Evolutionary conservation across 1,139 yeast species (phyloP).

Genomic region (Kodamaea derodonti): DNA sequence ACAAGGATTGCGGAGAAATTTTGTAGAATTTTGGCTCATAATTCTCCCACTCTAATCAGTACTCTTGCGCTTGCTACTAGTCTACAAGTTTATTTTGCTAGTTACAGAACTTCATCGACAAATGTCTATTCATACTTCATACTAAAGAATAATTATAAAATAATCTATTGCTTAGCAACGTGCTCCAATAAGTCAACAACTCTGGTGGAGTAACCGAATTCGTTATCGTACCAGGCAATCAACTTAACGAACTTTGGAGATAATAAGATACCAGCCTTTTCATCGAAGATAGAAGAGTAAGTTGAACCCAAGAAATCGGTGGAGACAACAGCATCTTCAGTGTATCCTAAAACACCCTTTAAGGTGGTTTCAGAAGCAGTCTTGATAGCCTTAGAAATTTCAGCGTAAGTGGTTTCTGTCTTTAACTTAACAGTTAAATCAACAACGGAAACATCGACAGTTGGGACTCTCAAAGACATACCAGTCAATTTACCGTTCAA

Average conservation of each 20-base stretch:
- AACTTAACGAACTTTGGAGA: slow-evolving; percentile 82
- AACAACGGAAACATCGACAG: slow-evolving; percentile 79
- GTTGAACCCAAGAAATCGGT: slow-evolving; percentile 77
- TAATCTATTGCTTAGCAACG: slow-evolving; percentile 47
- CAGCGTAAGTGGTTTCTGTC: slow-evolving; percentile 69
- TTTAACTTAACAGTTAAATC: slow-evolving; percentile 68
- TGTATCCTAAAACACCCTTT: slow-evolving; percentile 78
- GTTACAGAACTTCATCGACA: too few species aligned
- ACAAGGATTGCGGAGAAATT: too few species aligned
- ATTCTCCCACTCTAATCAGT: too few species aligned
- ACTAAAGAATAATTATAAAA: too few species aligned
- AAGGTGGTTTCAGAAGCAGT: slow-evolving; percentile 64
- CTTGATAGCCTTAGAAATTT: slow-evolving; percentile 70
- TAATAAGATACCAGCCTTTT: slow-evolving; percentile 80
- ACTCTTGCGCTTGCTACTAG: too few species aligned
- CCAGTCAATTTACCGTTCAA: slow-evolving; percentile 88
- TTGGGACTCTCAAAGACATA: slow-evolving; percentile 85
- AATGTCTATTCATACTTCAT: too few species aligned
- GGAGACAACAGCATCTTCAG: slow-evolving; percentile 83
- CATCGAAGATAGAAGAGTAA: slow-evolving; percentile 80
- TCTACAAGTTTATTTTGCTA: too few species aligned
- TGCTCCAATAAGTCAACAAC: slow-evolving; percentile 79
- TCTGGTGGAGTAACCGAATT: slow-evolving; percentile 90
- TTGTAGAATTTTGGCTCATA: too few species aligned
- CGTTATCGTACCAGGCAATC: slow-evolving; percentile 88